Conservation (phyloP, 1,139 yeast genomes). For the Zygosaccharomyces pseudobailii region DNA sequence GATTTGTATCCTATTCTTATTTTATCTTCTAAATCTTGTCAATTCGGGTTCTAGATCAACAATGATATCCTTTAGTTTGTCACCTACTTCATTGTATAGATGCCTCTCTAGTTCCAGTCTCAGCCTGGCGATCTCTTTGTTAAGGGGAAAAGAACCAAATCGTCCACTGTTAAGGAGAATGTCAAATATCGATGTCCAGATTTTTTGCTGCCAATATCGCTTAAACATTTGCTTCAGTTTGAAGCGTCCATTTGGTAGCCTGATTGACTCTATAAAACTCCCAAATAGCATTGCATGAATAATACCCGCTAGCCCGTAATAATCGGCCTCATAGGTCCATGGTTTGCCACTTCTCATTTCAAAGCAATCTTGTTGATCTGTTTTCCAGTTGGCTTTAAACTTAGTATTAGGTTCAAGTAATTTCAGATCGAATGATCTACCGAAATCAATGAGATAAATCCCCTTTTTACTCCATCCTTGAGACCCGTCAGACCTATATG, state of each 20-base stretch:
- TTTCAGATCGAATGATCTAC: constrained; percentile 70
- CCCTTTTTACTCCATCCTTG: constrained; percentile 54
- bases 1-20: background rate
- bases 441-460: constrained; percentile 72
- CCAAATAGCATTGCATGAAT: constrained; percentile 73
- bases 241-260: constrained; percentile 31
- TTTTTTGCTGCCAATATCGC: constrained; percentile 69
- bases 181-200: constrained; percentile 71
- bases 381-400: constrained; percentile 59
- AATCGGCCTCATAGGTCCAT: constrained; percentile 84
- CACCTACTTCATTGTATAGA: constrained; percentile 34
- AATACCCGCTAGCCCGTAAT: constrained; percentile 75
- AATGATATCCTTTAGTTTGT: constrained; percentile 20
- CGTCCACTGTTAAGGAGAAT: constrained; percentile 54
- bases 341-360: constrained; percentile 59
- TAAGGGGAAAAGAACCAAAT: constrained; percentile 40
- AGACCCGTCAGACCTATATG: constrained; percentile 37
- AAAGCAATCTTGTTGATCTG: constrained; percentile 72
- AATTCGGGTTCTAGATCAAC: constrained; percentile 26
- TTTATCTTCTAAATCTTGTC: constrained; percentile 10
- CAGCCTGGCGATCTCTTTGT: constrained; percentile 37
- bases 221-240: constrained; percentile 48
- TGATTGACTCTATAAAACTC: constrained; percentile 47
- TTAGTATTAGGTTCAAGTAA: constrained; percentile 48
- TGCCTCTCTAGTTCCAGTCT: constrained; percentile 44